phyloP scores from a whole-genome alignment of 768 basidiomycete species.

The Lactifluus pinguis region DNA sequence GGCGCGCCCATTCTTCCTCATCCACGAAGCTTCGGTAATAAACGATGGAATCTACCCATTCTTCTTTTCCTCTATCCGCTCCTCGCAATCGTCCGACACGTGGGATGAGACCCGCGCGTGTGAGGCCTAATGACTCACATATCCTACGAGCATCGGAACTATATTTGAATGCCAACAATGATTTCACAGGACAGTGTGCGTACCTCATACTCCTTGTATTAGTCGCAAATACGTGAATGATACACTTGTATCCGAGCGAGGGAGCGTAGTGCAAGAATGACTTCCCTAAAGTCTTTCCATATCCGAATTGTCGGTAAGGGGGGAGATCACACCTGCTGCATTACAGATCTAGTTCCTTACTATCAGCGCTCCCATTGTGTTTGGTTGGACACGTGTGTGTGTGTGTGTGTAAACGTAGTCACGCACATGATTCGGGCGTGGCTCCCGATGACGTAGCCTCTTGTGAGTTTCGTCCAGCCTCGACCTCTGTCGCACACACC shows the following conservation, averaged over 20 bases:
- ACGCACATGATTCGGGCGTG: no score
- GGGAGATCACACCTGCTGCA: conserved; percentile 77
- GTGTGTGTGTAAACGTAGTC: neutral
- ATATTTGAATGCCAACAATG: neutral
- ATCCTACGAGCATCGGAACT: conserved; percentile 34
- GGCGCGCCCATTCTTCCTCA: conserved; percentile 14
- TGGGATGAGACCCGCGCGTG: conserved; percentile 67
- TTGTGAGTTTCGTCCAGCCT: conserved; percentile 75
- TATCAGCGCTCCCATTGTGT: neutral
- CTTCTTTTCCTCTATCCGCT: conserved; percentile 65
- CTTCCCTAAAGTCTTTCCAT: conserved; percentile 62
- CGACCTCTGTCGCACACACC: conserved; percentile 66
- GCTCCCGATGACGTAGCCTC: no score
- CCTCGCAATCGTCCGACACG: conserved; percentile 63
- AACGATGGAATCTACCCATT: conserved; percentile 83
- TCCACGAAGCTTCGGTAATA: conserved; percentile 70
- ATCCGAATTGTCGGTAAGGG: conserved; percentile 52
- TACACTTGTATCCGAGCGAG: conserved; percentile 62
- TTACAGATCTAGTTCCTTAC: conserved; percentile 60
- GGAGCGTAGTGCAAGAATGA: conserved; percentile 81
- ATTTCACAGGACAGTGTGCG: conserved; percentile 17
- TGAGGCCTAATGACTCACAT: conserved; percentile 81
- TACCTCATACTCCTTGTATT: conserved; percentile 68
- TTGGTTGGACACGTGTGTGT: neutral
- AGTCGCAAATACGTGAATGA: conserved; percentile 89